phyloP scores from a whole-genome alignment of 495 filamentous ascomycete species.

The Immersiella caudata region DNA sequence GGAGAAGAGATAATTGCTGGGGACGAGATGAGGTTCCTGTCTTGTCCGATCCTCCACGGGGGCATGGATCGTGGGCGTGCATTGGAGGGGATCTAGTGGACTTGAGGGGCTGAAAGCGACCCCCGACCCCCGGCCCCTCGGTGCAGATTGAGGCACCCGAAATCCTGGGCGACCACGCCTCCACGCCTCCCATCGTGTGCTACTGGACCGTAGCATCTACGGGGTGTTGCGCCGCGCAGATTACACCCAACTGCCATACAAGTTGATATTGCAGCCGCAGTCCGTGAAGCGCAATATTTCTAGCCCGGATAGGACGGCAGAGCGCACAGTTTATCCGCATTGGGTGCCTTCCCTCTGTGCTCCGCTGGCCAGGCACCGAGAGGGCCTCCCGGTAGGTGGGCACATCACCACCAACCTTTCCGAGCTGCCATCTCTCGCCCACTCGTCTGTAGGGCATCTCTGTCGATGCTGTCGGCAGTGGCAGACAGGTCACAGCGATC shows the following conservation, averaged over 20 bases:
- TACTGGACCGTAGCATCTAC: conserved; percentile 1
- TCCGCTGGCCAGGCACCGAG: conserved; percentile 1
- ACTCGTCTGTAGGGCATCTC: background rate
- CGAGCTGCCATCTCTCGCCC: conserved; percentile 3
- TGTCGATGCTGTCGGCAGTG: conserved; percentile 14
- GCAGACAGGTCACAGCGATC: conserved; percentile 13
- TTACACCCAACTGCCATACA: background rate
- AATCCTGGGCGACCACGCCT: conserved; percentile 26
- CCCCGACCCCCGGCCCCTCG: conserved; percentile 11
- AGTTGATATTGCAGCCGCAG: conserved; percentile 5
- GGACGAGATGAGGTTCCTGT: conserved; percentile 10
- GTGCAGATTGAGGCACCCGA: conserved; percentile 18
- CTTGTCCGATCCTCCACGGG: background rate
- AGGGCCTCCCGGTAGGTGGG: background rate
- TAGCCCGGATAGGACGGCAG: conserved; percentile 14
- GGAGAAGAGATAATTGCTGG: conserved; percentile 6
- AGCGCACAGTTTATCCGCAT: conserved; percentile 12
- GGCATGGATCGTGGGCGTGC: background rate
- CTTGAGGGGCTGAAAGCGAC: conserved; percentile 27
- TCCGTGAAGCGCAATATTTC: background rate
- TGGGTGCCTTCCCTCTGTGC: background rate
- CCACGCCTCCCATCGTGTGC: conserved; percentile 1
- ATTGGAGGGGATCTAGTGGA: background rate
- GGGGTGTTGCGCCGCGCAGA: no score
- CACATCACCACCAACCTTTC: background rate